These are phyloP conservation scores for Tieghemostelium lacteum DNA, from an alignment of 78 protist species.

Conservation along the genomic window DNA sequence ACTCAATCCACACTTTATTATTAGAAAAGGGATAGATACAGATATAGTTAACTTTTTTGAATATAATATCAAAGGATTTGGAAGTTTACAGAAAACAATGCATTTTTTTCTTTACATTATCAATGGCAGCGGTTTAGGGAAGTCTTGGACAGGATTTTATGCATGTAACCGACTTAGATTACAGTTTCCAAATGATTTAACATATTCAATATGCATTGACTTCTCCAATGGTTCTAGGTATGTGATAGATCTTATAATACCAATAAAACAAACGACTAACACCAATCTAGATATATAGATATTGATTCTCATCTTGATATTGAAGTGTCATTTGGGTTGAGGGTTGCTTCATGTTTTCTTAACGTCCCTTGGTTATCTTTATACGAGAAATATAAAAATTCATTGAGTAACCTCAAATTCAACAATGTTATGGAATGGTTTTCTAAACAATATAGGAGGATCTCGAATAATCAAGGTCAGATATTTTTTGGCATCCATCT, in stretches of 20 bases:
- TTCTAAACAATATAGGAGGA: background rate
- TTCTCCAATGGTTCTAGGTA: background rate
- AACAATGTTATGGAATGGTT: background rate
- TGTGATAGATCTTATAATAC: background rate
- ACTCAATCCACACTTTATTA: background rate
- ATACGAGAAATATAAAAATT: background rate
- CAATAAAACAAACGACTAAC: background rate
- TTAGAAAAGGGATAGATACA: background rate
- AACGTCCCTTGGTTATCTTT: background rate
- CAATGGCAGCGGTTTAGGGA: constrained; percentile 10
- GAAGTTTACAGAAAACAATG: background rate
- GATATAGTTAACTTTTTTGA: background rate
- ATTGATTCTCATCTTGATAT: background rate
- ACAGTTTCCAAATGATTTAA: background rate
- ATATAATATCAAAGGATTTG: background rate
- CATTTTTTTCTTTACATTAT: background rate
- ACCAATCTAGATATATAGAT: background rate
- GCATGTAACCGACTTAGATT: background rate
- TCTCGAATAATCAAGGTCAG: background rate
- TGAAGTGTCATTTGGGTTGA: background rate
- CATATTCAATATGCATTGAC: background rate
- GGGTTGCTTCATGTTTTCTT: background rate
- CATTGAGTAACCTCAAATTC: background rate
- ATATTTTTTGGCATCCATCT: background rate
- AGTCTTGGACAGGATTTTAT: background rate